Evolutionary conservation across 345 rosid genomes (phyloP), one percentile per base, ranked within the genome.

Genomic region (Camelina hispida): DNA sequence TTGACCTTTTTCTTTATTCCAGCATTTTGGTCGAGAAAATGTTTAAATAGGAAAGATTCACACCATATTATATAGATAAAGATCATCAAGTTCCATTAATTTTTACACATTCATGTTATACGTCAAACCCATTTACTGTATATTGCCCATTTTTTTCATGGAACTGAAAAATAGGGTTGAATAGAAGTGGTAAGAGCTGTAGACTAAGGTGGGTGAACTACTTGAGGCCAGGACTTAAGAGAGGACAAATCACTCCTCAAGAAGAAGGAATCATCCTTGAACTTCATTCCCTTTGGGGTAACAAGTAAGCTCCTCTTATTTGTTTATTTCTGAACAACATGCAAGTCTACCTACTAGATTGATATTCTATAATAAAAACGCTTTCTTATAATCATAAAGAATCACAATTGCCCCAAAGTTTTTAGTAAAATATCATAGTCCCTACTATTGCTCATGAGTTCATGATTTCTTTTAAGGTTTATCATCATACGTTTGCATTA

Each of bases 161-260:
- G 53, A 38, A 43, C 13, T 69, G 17, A 64, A 72, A 32, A 42
- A 4, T 71, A 91, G 97, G 97, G 37, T 75, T 91, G 78, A 87
- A 91, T 37, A 85, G 97, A 69, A 87, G 84, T 72, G 94, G 96
- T 0, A 94, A 94, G 81, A 94, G 97, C 50, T 89, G 97, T 78
- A 85, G 98, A 78, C 84, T 89, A 28, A 85, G 98, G 79, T 91
- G 97, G 98, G 94, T 93, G 79, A 93, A 91, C 79, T 93, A 91
- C 83, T 79, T 89, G 5, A 84, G 94, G 74, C 98, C 96, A 50
- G 97, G 94, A 16, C 89, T 94, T 15, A 91, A 84, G 82, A 88
- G 91, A 83, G 91, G 91, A 51, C 91, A 85, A 35, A 59, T 93
- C 52, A 85, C 97, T 59, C 96, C 96, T 71, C 93, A 82, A 22